Evolutionary conservation across 1,284 basidiomycete genomes (phyloP).

Genomic region (Bjerkandera adusta): DNA sequence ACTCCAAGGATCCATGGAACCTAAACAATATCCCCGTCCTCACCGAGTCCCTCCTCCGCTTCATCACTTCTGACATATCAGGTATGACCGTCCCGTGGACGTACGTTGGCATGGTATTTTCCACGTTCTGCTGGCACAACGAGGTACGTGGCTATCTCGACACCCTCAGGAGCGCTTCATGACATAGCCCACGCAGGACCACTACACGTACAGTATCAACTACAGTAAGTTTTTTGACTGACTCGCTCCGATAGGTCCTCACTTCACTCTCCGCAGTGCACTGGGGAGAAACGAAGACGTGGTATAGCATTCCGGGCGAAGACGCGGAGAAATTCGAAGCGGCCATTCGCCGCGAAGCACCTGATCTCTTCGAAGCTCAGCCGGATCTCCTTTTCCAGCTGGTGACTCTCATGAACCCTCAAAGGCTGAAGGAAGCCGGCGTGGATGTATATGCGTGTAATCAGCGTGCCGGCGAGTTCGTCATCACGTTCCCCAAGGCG

Average conservation of each 20-base stretch:
- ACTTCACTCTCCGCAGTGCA: slow-evolving; percentile 71
- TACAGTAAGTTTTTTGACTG: slow-evolving; percentile 63
- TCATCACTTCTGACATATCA: slow-evolving; percentile 98
- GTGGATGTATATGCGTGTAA: slow-evolving; percentile 96
- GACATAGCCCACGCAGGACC: slow-evolving; percentile 71
- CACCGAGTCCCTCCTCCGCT: slow-evolving; percentile 82
- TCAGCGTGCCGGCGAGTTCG: slow-evolving; percentile 97
- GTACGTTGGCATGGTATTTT: slow-evolving; percentile 99
- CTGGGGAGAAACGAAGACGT: slow-evolving; percentile 99
- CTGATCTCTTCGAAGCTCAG: slow-evolving; percentile 98
- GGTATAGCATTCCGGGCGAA: slow-evolving; percentile 96
- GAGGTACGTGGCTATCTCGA: slow-evolving; percentile 57
- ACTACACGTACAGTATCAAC: slow-evolving; percentile 96
- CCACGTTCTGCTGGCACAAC: slow-evolving; percentile 99
- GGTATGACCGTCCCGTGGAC: slow-evolving; percentile 99
- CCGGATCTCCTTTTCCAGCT: slow-evolving; percentile 97
- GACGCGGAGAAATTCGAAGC: slow-evolving; percentile 96
- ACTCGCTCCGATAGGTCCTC: slow-evolving; percentile 1
- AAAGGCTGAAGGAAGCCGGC: slow-evolving; percentile 77
- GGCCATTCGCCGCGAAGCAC: slow-evolving; percentile 93
- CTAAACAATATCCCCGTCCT: slow-evolving; percentile 96
- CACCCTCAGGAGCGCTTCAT: not conserved
- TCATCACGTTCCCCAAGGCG: slow-evolving; percentile 96
- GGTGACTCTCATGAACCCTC: slow-evolving; percentile 97
- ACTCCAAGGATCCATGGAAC: slow-evolving; percentile 95